Evolutionary conservation across 306 rosid species (phyloP), one percentile per base, ranked within the genome.

Genomic region (Amphicarpaea edgeworthii): DNA sequence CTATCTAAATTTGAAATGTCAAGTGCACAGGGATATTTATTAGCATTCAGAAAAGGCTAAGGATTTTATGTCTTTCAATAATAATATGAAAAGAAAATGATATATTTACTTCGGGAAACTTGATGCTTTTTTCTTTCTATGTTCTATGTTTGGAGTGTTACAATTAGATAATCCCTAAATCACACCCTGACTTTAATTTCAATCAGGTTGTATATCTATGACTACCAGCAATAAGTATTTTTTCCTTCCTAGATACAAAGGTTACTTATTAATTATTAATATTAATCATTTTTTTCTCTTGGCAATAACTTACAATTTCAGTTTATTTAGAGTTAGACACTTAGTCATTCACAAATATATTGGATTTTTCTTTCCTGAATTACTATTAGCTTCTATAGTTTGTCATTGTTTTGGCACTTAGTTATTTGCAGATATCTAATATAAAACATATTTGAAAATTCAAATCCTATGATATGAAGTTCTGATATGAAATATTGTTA

Each of bases 391-490:
- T 65, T 37, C 65, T 47, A 12, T 78, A 7, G 5, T 67, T 55
- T 77, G 69, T 77, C 61, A 68, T 55, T 64, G 30, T 28, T 19
- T 38, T 45, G 20, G 42, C 32, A 12, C 11, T 47, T 34, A 47
- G 42, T 75, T 34, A 23, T 62, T 50, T 64, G 54, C n/a, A 11
- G 41, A 62, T 23, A 76, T 38, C 45, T 65, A 38, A 50, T 28
- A 38, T 63, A 20, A 14, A 20, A 21, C 67, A 41, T 12, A 42
- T 57, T 58, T 58, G 19, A 59, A 59, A 57, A 57, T 23, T 57
- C 16, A 40, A 67, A 10, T 78, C 76, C 70, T 65, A 30, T 42
- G 59, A 55, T 55, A 62, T 46, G 63, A 43, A 60, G 54, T 78
- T 81, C 26, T 37, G 21, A 49, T 50, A 49, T 49, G 65, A 30